Evolutionary conservation across 768 basidiomycete species (phyloP), one percentile per base, ranked within the genome.

Genomic region (Grammothele lineata): DNA sequence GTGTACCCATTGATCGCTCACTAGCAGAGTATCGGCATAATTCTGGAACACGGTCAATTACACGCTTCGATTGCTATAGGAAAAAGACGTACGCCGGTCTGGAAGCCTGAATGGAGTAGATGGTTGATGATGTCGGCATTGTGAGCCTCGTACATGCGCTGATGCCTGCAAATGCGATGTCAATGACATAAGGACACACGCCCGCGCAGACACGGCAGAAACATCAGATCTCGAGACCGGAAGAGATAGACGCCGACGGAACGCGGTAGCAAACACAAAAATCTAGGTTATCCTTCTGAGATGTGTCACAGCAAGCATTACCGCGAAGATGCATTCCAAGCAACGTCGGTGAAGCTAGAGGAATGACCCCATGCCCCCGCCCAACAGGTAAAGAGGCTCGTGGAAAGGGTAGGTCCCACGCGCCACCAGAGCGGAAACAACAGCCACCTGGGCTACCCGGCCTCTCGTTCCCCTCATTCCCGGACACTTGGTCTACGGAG

Each of bases 1-100:
- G 43, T 14, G 37, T 40, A 41, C 42, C 38, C 41, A 39, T 50
- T 40, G 40, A 45, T 35, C n/a, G 45, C 41, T 39, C 48, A 89
- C 86, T 56, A 91, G 76, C 56, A 85, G 70, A 34, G 84, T 87
- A 65, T 91, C 89, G 47, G 88, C 78, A 59, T 89, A 90, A 66
- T 89, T 86, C 88, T 90, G 62, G 44, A 43, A 45, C 35, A 36
- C 48, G 50, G 38, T 21, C 22, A 15, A 18, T 37, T 15, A 38
- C 3, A 23, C 17, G 45, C 33, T 30, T 14, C 7, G 27, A 30
- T 30, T 7, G 27, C 18, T 4, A 37, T 32, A 35, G 11, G 44
- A 43, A 41, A 53, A 21, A 9, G 38, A 77, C 88, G 65, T 70
- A 90, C 87, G 60, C 89, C 86, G 44, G 81, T 82, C 62, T 87